Conservation (phyloP, 2,329 filamentous ascomycete genomes). For the Colletotrichum liriopes region DNA sequence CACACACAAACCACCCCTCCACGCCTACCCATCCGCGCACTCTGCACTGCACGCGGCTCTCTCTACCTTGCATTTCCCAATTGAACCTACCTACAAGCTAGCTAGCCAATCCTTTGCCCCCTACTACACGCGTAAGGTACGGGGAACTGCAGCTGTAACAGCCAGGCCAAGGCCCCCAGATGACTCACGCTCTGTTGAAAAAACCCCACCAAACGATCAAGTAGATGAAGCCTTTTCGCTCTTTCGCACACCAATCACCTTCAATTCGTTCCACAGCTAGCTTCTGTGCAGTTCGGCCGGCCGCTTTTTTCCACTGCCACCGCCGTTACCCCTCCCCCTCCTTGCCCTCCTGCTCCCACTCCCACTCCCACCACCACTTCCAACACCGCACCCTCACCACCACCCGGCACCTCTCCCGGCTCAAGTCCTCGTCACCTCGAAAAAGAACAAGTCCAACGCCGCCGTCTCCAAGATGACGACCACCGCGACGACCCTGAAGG, state of each 20-base stretch:
- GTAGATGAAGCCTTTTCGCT: constrained; percentile 44
- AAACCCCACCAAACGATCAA: constrained; percentile 38
- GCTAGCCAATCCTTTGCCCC: not conserved
- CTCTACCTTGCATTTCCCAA: not conserved
- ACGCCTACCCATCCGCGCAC: not conserved
- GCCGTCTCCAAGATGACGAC: constrained; percentile 60
- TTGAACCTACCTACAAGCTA: constrained; percentile 12
- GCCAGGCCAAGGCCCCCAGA: constrained; percentile 21
- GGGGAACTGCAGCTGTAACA: not conserved
- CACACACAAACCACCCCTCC: constrained; percentile 11
- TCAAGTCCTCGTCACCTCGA: constrained; percentile 36
- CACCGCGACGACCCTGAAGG: constrained; percentile 83
- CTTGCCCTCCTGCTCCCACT: constrained; percentile 19
- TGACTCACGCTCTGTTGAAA: constrained; percentile 41
- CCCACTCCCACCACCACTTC: constrained; percentile 10
- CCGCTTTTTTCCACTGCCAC: constrained; percentile 40
- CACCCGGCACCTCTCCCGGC: constrained; percentile 37
- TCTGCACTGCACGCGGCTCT: constrained; percentile 6
- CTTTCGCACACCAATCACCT: constrained; percentile 39
- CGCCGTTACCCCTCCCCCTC: constrained; percentile 42
- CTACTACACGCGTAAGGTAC: not conserved
- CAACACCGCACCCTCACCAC: constrained; percentile 37
- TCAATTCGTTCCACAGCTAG: constrained; percentile 44
- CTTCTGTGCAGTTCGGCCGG: constrained; percentile 44
- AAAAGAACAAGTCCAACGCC: constrained; percentile 24